These are phyloP conservation scores for Leptosphaerulina australis DNA, from an alignment of 2,329 filamentous ascomycete genomes.

Conservation along the genomic window DNA sequence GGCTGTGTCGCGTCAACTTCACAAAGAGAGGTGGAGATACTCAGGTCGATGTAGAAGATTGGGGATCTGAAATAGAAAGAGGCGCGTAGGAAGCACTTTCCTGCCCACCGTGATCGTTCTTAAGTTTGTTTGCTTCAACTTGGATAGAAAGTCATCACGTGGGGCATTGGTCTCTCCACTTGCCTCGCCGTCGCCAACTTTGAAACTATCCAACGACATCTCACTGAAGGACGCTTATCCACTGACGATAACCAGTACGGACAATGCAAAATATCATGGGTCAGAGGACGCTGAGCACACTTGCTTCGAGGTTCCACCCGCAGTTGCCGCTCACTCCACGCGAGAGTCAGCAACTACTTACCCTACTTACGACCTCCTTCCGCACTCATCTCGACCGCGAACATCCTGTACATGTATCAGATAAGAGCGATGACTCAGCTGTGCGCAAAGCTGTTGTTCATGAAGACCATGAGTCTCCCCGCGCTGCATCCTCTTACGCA, in stretches of 20 bases:
- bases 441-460: not conserved
- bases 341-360: slow-evolving; percentile 65
- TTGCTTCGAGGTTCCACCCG: slow-evolving; percentile 61
- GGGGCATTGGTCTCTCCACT: not conserved
- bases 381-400: slow-evolving; percentile 66
- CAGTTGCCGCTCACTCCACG: slow-evolving; percentile 60
- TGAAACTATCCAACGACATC: not conserved
- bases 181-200: not conserved
- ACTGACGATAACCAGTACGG: slow-evolving; percentile 4
- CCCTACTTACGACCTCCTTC: slow-evolving; percentile 67
- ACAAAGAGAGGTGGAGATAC: not conserved
- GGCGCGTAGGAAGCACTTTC: not conserved
- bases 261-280: slow-evolving; percentile 60
- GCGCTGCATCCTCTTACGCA: slow-evolving; percentile 42
- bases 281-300: slow-evolving; percentile 44
- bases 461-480: slow-evolving; percentile 14
- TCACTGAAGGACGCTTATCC: not conserved
- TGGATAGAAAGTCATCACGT: not conserved
- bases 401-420: slow-evolving; percentile 51
- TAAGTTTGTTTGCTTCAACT: not conserved
- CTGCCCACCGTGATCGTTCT: not conserved
- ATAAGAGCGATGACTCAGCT: slow-evolving; percentile 3
- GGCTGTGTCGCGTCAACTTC: slow-evolving; percentile 9
- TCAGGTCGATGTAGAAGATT: not conserved
- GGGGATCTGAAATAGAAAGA: not conserved